phyloP scores from a whole-genome alignment of 805 yeast species.

The Candida ficus region DNA sequence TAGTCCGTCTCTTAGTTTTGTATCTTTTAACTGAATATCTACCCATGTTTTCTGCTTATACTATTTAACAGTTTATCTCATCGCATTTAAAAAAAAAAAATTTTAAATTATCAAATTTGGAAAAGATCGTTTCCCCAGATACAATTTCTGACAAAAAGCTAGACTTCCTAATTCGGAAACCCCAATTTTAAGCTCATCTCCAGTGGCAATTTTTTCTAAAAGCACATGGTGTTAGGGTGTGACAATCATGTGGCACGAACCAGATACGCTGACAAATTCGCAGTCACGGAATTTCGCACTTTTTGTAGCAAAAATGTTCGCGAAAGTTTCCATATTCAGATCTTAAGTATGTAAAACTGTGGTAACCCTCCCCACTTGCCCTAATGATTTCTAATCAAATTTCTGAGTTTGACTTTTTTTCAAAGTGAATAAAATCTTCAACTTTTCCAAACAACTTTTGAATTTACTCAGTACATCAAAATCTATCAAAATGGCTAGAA shows the following conservation, averaged over 20 bases:
- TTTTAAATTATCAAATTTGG: no score
- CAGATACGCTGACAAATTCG: slow-evolving; percentile 2
- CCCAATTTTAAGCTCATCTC: no score
- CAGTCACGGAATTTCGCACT: slow-evolving; percentile 8
- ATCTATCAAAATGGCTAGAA: slow-evolving; percentile 89
- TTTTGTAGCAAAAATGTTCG: neutral
- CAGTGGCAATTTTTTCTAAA: neutral
- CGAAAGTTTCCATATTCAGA: neutral
- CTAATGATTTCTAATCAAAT: slow-evolving; percentile 7
- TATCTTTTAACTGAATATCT: slow-evolving; percentile 81
- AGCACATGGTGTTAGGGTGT: neutral
- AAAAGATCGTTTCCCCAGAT: no score
- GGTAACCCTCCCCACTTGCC: slow-evolving; percentile 4
- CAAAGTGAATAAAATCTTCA: neutral
- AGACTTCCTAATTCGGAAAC: slow-evolving; percentile 7
- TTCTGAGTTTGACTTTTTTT: neutral
- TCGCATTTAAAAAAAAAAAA: slow-evolving; percentile 4
- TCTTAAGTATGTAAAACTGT: neutral
- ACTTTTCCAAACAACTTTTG: neutral
- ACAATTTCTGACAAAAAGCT: neutral
- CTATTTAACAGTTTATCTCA: slow-evolving; percentile 4
- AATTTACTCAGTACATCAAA: slow-evolving; percentile 2
- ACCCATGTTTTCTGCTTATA: slow-evolving; percentile 78
- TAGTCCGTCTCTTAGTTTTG: slow-evolving; percentile 83
- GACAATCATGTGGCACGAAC: slow-evolving; percentile 1